These are phyloP conservation scores for Nymphaea colorata DNA, from an alignment of 164 flowering plant genomes.

Conservation along the genomic window DNA sequence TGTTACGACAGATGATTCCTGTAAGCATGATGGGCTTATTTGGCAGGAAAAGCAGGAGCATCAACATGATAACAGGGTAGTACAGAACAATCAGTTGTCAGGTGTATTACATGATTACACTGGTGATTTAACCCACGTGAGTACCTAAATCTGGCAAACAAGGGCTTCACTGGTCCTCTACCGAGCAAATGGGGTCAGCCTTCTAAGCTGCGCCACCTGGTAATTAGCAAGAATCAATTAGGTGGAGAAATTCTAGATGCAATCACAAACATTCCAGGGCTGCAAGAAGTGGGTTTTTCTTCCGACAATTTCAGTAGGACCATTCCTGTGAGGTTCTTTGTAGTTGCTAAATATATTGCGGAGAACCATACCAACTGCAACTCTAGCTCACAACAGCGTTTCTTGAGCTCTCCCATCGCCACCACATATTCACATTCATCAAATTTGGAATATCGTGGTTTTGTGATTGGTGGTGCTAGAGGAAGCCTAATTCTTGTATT, in stretches of 20 bases:
- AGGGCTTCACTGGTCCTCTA: conserved; percentile 59
- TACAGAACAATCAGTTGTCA: conserved; percentile 61
- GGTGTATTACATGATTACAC: conserved; percentile 69
- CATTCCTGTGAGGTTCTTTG: conserved; percentile 46
- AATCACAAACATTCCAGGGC: conserved; percentile 22
- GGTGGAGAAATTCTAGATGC: conserved; percentile 36
- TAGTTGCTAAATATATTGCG: conserved; percentile 41
- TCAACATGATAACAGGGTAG: conserved; percentile 40
- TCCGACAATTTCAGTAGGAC: conserved; percentile 48
- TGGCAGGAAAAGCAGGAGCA: no score
- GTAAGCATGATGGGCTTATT: no score
- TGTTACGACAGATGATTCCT: no score
- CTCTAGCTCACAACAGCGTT: conserved; percentile 23
- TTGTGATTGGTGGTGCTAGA: conserved; percentile 25
- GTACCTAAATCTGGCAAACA: conserved; percentile 64
- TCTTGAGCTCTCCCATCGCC: neutral
- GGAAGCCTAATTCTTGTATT: conserved; percentile 40
- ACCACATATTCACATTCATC: neutral
- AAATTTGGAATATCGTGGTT: neutral
- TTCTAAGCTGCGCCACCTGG: conserved; percentile 50
- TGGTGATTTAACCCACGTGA: conserved; percentile 43
- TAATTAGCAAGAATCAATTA: conserved; percentile 28
- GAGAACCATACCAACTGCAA: conserved; percentile 64
- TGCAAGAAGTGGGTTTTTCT: conserved; percentile 57
- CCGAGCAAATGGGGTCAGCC: conserved; percentile 65